Conservation (phyloP, 257 asterid species). For the Solanum tacnaense region DNA sequence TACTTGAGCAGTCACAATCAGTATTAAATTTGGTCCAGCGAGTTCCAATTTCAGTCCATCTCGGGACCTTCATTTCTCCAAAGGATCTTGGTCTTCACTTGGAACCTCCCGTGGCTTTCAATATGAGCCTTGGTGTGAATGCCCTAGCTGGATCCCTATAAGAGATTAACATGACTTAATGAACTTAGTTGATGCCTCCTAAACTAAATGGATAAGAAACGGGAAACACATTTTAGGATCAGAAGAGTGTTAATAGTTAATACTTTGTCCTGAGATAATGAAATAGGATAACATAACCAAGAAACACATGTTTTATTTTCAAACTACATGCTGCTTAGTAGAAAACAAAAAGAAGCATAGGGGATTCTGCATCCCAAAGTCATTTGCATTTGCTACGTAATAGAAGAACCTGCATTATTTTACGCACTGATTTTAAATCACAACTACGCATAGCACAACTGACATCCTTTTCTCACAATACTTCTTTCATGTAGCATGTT, state of each 20-base stretch:
- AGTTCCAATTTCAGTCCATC: not conserved
- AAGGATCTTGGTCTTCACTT: not conserved
- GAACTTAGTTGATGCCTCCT: not conserved
- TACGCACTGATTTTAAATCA: not conserved
- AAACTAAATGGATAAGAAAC: not conserved
- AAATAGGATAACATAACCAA: not conserved
- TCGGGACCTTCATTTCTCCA: not conserved
- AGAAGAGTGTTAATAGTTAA: not conserved
- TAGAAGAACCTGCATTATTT: not conserved
- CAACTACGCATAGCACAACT: not conserved
- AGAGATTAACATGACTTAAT: not conserved
- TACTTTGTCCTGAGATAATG: not conserved
- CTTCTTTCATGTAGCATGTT: not conserved
- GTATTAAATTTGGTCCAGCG: not conserved
- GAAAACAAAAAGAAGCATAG: not conserved
- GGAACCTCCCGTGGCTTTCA: not conserved
- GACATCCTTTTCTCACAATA: not conserved
- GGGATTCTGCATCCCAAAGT: not conserved
- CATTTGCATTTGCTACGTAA: not conserved
- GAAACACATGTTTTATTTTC: not conserved
- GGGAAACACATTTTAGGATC: not conserved
- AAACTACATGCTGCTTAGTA: not conserved
- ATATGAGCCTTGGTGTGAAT: not conserved
- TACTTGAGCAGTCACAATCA: not conserved
- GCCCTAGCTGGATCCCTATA: not conserved